Percentiles rank a stretch among this genome's conserved stretches.
phyloP scores from a whole-genome alignment of 2,329 filamentous ascomycete genomes.

The Exophiala dermatitidis region DNA sequence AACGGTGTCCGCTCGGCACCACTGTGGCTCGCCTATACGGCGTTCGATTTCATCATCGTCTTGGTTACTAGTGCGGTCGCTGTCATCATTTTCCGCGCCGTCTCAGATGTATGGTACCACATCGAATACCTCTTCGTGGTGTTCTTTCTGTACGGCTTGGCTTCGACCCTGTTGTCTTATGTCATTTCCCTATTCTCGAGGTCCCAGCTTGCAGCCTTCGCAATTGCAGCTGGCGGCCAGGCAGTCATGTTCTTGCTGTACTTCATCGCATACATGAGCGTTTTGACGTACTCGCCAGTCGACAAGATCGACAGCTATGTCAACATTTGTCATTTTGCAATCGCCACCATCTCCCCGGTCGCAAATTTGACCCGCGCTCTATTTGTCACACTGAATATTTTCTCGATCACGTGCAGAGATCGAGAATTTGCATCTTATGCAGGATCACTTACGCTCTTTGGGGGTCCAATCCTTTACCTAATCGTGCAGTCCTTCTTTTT shows the following conservation, averaged over 20 bases:
- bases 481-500: slow-evolving; percentile 64
- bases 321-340: slow-evolving; percentile 64
- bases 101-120: slow-evolving; percentile 62
- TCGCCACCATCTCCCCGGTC: slow-evolving; percentile 67
- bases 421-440: slow-evolving; percentile 61
- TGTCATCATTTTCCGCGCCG: slow-evolving; percentile 60
- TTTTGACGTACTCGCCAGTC: slow-evolving; percentile 67
- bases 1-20: slow-evolving; percentile 79
- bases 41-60: slow-evolving; percentile 73
- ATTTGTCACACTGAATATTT: slow-evolving; percentile 73
- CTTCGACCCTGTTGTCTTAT: slow-evolving; percentile 70
- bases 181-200: slow-evolving; percentile 71
- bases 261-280: slow-evolving; percentile 62
- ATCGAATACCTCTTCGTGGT: slow-evolving; percentile 75
- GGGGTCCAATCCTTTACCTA: slow-evolving; percentile 77
- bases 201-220: slow-evolving; percentile 77
- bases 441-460: slow-evolving; percentile 65
- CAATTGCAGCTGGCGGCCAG: slow-evolving; percentile 70
- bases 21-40: slow-evolving; percentile 74
- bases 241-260: slow-evolving; percentile 65
- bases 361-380: slow-evolving; percentile 67
- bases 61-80: slow-evolving; percentile 59
- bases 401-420: slow-evolving; percentile 65
- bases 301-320: slow-evolving; percentile 61
- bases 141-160: slow-evolving; percentile 71